These are phyloP conservation scores for Dictyostelium intermedium DNA, from an alignment of 78 protist genomes.

Conservation along the genomic window DNA sequence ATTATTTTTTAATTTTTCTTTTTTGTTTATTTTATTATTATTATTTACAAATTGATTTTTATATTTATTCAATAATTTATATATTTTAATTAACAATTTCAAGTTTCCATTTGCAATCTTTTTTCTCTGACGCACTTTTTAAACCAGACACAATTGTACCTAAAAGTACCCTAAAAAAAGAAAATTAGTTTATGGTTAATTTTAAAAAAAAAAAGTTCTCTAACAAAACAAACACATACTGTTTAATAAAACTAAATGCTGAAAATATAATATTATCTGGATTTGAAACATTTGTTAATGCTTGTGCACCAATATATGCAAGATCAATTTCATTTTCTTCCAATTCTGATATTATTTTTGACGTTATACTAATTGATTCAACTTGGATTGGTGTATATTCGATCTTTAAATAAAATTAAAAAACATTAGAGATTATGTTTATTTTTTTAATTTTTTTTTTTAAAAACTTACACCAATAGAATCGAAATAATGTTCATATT, in stretches of 20 bases:
- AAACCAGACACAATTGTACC: slow-evolving; percentile 48
- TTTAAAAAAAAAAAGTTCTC: not conserved
- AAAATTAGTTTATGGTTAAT: not conserved
- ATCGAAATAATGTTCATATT: slow-evolving; percentile 64
- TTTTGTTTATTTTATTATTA: too few relatives aligned
- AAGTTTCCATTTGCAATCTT: slow-evolving; percentile 11
- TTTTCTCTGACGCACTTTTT: not conserved
- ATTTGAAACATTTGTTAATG: slow-evolving; percentile 8
- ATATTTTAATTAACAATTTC: not conserved
- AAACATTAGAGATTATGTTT: not conserved
- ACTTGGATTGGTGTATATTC: slow-evolving; percentile 19
- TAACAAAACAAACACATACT: not conserved
- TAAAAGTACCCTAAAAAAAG: not conserved
- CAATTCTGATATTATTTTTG: not conserved
- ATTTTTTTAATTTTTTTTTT: not conserved
- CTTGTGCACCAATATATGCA: slow-evolving; percentile 41
- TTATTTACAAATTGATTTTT: not conserved
- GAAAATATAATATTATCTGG: slow-evolving; percentile 51
- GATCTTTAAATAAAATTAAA: slow-evolving; percentile 6
- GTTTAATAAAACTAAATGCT: slow-evolving; percentile 33
- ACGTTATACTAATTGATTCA: slow-evolving; percentile 21
- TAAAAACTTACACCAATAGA: slow-evolving; percentile 2
- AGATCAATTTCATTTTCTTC: slow-evolving; percentile 73
- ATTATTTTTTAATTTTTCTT: too few relatives aligned
- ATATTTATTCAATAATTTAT: not conserved